Percentiles rank a stretch among this genome's conserved stretches.
phyloP scores from a whole-genome alignment of 163 green algal genomes.

The Prototheca stagnorum region DNA sequence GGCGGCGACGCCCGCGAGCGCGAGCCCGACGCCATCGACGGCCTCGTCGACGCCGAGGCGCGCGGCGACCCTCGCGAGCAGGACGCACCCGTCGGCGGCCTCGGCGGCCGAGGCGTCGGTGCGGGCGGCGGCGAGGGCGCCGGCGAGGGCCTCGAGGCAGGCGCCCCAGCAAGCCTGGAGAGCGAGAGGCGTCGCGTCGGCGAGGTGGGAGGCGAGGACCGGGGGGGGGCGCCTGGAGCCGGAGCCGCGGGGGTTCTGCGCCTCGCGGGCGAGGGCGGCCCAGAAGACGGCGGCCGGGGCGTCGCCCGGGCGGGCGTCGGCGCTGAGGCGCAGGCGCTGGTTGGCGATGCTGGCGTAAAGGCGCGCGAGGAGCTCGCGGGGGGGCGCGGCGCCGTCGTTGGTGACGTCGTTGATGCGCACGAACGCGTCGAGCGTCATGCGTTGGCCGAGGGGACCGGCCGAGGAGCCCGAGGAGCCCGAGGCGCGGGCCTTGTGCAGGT shows the following conservation, averaged over 20 bases:
- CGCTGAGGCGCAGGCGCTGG: constrained; percentile 61
- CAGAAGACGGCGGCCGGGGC: constrained; percentile 27
- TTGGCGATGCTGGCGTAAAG: constrained; percentile 72
- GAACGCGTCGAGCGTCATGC: constrained; percentile 69
- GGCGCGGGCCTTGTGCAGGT: constrained; percentile 68
- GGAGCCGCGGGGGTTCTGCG: constrained; percentile 17
- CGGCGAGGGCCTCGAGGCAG: background rate
- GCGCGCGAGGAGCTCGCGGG: constrained; percentile 44
- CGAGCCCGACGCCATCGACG: constrained; percentile 57
- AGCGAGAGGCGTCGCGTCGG: too few relatives aligned
- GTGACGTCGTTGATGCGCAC: constrained; percentile 75
- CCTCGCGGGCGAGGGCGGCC: constrained; percentile 25
- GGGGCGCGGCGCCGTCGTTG: constrained; percentile 70
- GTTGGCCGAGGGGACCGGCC: background rate
- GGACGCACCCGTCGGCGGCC: constrained; percentile 17
- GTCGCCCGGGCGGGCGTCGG: constrained; percentile 1
- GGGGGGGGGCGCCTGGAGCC: background rate
- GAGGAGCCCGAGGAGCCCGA: background rate
- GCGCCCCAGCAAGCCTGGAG: constrained; percentile 2
- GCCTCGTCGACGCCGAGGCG: constrained; percentile 46
- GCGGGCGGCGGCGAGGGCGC: background rate
- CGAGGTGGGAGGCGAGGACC: too few relatives aligned
- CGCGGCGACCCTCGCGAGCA: constrained; percentile 36
- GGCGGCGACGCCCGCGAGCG: constrained; percentile 43
- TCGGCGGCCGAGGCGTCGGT: background rate